Evolutionary conservation across 139 green algal genomes (phyloP).

Genomic region (Coelastrella sp.): DNA sequence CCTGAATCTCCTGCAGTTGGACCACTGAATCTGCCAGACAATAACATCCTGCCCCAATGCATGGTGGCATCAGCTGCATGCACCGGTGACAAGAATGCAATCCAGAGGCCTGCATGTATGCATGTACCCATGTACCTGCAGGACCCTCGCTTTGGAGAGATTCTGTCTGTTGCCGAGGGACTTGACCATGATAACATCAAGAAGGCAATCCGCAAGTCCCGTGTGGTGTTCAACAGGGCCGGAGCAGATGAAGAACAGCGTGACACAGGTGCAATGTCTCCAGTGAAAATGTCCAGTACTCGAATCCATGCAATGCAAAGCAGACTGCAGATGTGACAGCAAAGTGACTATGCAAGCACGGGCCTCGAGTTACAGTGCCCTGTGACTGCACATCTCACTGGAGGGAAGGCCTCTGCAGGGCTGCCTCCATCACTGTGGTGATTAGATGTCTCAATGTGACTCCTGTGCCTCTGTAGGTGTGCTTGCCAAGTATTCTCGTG

Average conservation of each 20-base stretch:
- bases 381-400: neutral
- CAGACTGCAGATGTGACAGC: neutral
- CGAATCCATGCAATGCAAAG: neutral
- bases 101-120: neutral
- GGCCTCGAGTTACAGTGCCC: neutral
- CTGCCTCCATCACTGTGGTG: neutral
- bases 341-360: neutral
- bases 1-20: no score
- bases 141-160: slow-evolving; percentile 44
- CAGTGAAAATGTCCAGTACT: neutral
- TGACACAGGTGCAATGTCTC: neutral
- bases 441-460: neutral
- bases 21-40: no score
- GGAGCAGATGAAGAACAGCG: neutral
- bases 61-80: no score
- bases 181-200: slow-evolving; percentile 77
- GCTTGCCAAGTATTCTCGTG: slow-evolving; percentile 78
- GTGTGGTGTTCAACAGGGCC: slow-evolving; percentile 67
- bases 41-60: no score
- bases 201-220: slow-evolving; percentile 70
- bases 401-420: neutral
- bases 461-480: neutral
- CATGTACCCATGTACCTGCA: neutral
- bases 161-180: slow-evolving; percentile 56
- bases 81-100: neutral